These are phyloP conservation scores for Fraxinus xanthoxyloides DNA, from an alignment of 305 asterid genomes.

Conservation along the genomic window DNA sequence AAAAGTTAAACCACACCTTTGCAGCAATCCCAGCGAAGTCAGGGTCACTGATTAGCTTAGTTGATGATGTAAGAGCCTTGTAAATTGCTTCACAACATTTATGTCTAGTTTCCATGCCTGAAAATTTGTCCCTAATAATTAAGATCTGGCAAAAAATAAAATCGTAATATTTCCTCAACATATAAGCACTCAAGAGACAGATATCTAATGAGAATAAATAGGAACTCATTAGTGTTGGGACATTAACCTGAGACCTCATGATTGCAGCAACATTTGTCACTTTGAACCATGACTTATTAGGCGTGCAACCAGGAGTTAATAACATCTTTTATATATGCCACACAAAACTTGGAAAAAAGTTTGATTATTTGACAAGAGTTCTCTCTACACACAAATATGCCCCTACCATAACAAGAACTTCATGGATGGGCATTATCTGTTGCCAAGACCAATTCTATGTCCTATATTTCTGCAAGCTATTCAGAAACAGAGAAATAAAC, in stretches of 20 bases:
- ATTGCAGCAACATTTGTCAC: background rate
- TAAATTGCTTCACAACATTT: slow-evolving; percentile 74
- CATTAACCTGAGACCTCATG: background rate
- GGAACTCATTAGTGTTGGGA: background rate
- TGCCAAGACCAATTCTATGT: slow-evolving; percentile 6
- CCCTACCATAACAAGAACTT: background rate
- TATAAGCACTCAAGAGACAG: background rate
- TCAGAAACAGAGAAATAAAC: background rate
- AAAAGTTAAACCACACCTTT: slow-evolving; percentile 45
- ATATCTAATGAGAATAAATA: background rate
- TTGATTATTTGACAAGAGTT: background rate
- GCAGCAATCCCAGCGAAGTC: slow-evolving; percentile 45
- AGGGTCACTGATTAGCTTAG: slow-evolving; percentile 55
- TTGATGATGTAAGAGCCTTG: slow-evolving; percentile 50
- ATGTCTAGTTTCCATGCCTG: slow-evolving; percentile 97
- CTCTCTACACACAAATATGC: background rate
- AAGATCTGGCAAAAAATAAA: background rate
- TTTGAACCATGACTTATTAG: background rate
- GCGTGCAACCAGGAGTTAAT: background rate
- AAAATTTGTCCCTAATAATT: slow-evolving; percentile 1
- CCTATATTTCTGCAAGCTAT: background rate
- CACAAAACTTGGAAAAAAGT: background rate
- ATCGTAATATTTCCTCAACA: background rate
- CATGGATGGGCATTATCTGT: background rate
- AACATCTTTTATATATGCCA: background rate